A percentile compares a stretch with the other conserved stretches of the same genome.
phyloP scores from a whole-genome alignment of 2,329 filamentous ascomycete genomes.

The Penicillium brasilianum region DNA sequence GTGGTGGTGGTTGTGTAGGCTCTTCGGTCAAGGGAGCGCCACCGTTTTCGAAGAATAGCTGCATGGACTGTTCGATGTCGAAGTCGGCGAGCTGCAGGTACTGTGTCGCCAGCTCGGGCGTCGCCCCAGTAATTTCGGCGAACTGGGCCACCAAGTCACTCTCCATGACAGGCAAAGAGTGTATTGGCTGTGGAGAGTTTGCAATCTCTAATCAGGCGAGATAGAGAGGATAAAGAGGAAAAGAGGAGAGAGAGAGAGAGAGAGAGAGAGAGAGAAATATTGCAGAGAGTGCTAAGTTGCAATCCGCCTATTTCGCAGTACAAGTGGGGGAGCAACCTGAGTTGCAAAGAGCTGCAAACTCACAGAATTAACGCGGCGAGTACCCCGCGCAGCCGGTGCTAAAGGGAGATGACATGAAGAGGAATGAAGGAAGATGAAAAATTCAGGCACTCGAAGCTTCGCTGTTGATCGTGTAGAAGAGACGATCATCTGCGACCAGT shows the following conservation, averaged over 20 bases:
- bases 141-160: slow-evolving; percentile 76
- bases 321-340: slow-evolving; percentile 22
- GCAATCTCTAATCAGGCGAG: neutral
- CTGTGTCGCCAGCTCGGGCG: slow-evolving; percentile 73
- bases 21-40: slow-evolving; percentile 64
- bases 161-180: slow-evolving; percentile 60
- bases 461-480: slow-evolving; percentile 7
- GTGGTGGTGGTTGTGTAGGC: slow-evolving; percentile 38
- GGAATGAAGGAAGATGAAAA: neutral
- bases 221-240: neutral
- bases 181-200: slow-evolving; percentile 5
- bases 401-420: slow-evolving; percentile 11
- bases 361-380: slow-evolving; percentile 18
- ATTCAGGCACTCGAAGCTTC: slow-evolving; percentile 4
- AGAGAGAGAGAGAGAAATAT: slow-evolving; percentile 8
- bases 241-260: no score
- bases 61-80: slow-evolving; percentile 82
- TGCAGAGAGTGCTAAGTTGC: slow-evolving; percentile 6
- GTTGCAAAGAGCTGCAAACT: slow-evolving; percentile 43
- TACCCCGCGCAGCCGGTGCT: slow-evolving; percentile 12
- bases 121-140: slow-evolving; percentile 77
- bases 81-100: slow-evolving; percentile 86
- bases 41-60: slow-evolving; percentile 87
- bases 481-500: slow-evolving; percentile 10
- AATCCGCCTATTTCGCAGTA: slow-evolving; percentile 5